phyloP scores from a whole-genome alignment of 2,329 filamentous ascomycete genomes.

The Fusarium newnesense region DNA sequence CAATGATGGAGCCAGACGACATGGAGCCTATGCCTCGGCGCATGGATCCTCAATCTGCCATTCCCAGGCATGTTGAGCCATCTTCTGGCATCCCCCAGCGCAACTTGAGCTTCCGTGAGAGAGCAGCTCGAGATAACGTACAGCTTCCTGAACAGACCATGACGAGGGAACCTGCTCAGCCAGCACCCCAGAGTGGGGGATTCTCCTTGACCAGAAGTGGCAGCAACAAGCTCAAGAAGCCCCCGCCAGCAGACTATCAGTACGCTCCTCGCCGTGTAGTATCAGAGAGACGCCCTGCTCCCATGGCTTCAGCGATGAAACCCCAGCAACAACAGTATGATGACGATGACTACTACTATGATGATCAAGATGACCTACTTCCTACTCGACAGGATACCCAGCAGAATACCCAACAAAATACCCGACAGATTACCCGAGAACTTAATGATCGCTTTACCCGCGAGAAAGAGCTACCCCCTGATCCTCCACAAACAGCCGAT shows the following conservation, averaged over 20 bases:
- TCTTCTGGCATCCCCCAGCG: conserved; percentile 58
- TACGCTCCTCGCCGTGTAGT: conserved; percentile 55
- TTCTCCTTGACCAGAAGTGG: conserved; percentile 57
- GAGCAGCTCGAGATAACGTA: conserved; percentile 59
- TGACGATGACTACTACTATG: conserved; percentile 34
- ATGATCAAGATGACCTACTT: conserved; percentile 29
- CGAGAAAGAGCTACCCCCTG: conserved; percentile 49
- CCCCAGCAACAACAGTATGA: conserved; percentile 23
- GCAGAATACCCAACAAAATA: conserved; percentile 14
- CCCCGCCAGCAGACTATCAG: conserved; percentile 64
- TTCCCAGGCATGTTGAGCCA: conserved; percentile 58
- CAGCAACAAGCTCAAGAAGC: conserved; percentile 70
- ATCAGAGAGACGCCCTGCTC: conserved; percentile 50
- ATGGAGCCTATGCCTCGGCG: conserved; percentile 20
- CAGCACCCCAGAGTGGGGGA: conserved; percentile 46
- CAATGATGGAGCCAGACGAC: conserved; percentile 37
- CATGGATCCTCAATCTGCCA: conserved; percentile 43
- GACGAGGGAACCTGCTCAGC: conserved; percentile 41
- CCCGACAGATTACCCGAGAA: conserved; percentile 25
- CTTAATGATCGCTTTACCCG: conserved; percentile 44
- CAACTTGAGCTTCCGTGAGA: conserved; percentile 70
- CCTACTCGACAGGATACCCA: conserved; percentile 15
- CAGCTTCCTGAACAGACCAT: conserved; percentile 47
- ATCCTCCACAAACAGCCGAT: conserved; percentile 42
- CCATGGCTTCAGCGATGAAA: conserved; percentile 14